Percentiles rank a stretch among this genome's conserved stretches.
Conservation (phyloP, 345 rosid genomes). For the Populus ilicifolia region DNA sequence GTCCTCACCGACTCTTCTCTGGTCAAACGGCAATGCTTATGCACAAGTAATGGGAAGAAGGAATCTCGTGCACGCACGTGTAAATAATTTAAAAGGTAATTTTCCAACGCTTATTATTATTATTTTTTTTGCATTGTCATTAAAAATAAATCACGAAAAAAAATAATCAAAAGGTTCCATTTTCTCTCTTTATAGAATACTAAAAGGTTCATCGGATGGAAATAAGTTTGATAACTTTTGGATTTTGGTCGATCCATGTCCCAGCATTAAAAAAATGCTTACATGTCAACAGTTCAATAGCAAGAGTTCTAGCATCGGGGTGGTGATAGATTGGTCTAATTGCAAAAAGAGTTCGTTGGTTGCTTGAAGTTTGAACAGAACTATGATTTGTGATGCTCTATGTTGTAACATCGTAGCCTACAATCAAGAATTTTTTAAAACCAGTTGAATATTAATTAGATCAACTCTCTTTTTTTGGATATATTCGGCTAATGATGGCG, state of each 20-base stretch:
- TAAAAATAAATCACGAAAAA: no score
- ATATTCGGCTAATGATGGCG: no score
- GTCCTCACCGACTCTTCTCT: not conserved
- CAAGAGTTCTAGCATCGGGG: not conserved
- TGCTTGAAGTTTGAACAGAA: not conserved
- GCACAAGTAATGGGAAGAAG: not conserved
- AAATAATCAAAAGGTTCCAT: no score
- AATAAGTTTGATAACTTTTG: not conserved
- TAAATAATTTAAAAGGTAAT: not conserved
- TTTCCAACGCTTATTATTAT: not conserved
- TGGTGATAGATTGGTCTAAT: not conserved
- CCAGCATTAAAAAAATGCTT: not conserved
- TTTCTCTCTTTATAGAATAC: no score
- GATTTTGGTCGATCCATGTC: not conserved
- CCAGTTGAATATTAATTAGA: no score
- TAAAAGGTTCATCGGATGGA: not conserved
- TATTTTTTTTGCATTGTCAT: not conserved
- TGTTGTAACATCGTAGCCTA: no score
- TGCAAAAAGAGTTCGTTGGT: not conserved
- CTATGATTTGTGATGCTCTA: not conserved
- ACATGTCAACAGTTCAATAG: not conserved
- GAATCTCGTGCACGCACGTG: slow-evolving; percentile 17
- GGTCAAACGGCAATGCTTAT: not conserved
- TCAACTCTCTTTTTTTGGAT: no score
- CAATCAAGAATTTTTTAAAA: no score